phyloP scores from a whole-genome alignment of 352 stramenopile species.

The Globisporangium polare region DNA sequence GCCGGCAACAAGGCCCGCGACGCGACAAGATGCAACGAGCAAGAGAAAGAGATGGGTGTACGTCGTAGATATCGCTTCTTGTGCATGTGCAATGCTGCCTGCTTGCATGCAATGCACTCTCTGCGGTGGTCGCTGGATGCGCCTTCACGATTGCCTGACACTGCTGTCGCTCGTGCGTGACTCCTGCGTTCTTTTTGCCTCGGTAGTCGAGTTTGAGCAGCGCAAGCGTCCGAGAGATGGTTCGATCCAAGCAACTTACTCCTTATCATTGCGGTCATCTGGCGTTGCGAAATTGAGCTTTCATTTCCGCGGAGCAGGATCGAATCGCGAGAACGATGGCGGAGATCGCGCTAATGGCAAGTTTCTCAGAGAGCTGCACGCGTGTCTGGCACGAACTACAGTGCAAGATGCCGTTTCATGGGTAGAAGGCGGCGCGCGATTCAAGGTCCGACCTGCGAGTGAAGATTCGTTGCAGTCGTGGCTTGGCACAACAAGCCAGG shows the following conservation, averaged over 20 bases:
- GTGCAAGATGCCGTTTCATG: not conserved
- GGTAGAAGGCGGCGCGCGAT: constrained; percentile 2
- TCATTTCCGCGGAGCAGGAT: too few relatives aligned
- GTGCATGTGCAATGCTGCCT: not conserved
- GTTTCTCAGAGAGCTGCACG: constrained; percentile 12
- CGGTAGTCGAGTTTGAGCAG: not conserved
- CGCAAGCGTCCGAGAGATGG: constrained; percentile 4
- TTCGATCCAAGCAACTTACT: too few relatives aligned
- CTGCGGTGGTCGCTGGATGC: not conserved
- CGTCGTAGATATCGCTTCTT: not conserved
- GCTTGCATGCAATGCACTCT: not conserved
- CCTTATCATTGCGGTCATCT: too few relatives aligned
- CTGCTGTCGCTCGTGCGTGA: not conserved
- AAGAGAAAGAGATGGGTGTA: not conserved
- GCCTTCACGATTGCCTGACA: too few relatives aligned
- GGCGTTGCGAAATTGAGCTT: too few relatives aligned
- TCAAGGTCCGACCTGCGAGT: not conserved
- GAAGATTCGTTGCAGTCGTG: not conserved
- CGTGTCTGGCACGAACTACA: not conserved
- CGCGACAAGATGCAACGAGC: constrained; percentile 4
- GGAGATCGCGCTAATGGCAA: not conserved
- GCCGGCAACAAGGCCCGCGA: not conserved
- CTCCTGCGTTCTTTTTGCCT: not conserved
- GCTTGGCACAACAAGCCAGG: not conserved
- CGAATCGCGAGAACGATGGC: not conserved